Evolutionary conservation across 345 rosid species (phyloP).

Genomic region (Eucalyptus albens): DNA sequence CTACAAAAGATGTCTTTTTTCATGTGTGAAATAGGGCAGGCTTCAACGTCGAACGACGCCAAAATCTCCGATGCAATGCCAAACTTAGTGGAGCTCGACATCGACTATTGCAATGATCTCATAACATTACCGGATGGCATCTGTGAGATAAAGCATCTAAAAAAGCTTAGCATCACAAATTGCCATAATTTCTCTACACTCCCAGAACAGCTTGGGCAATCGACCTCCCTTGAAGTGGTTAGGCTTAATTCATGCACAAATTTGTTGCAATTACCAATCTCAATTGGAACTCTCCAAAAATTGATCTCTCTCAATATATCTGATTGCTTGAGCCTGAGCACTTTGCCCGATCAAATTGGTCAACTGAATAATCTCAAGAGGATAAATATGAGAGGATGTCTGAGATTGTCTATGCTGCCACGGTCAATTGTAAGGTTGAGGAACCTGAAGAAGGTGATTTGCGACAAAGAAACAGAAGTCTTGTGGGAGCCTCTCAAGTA

Average conservation of each 20-base stretch:
- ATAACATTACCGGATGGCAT: conserved; percentile 17
- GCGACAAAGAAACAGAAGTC: conserved; percentile 36
- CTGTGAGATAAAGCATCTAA: not conserved
- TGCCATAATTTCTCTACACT: conserved; percentile 30
- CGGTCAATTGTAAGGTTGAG: conserved; percentile 19
- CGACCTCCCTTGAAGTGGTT: conserved; percentile 15
- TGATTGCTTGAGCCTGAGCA: conserved; percentile 13
- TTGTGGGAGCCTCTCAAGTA: conserved; percentile 19
- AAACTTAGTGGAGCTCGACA: conserved; percentile 32
- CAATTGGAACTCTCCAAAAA: conserved; percentile 6
- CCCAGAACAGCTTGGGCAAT: conserved; percentile 27
- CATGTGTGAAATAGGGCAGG: conserved; percentile 27
- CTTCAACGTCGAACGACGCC: not conserved
- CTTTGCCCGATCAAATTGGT: conserved; percentile 29
- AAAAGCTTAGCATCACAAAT: conserved; percentile 40
- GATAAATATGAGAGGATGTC: conserved; percentile 39
- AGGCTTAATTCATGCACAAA: conserved; percentile 34
- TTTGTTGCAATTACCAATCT: conserved; percentile 24
- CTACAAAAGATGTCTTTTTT: conserved; percentile 36
- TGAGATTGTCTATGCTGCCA: conserved; percentile 10
- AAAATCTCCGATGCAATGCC: conserved; percentile 4
- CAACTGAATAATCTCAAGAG: conserved; percentile 18
- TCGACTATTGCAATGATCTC: conserved; percentile 36
- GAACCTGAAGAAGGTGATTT: conserved; percentile 18
- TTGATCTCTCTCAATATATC: conserved; percentile 35